Evolutionary conservation across 805 yeast genomes (phyloP).

Genomic region (Wickerhamomyces bisporus): DNA sequence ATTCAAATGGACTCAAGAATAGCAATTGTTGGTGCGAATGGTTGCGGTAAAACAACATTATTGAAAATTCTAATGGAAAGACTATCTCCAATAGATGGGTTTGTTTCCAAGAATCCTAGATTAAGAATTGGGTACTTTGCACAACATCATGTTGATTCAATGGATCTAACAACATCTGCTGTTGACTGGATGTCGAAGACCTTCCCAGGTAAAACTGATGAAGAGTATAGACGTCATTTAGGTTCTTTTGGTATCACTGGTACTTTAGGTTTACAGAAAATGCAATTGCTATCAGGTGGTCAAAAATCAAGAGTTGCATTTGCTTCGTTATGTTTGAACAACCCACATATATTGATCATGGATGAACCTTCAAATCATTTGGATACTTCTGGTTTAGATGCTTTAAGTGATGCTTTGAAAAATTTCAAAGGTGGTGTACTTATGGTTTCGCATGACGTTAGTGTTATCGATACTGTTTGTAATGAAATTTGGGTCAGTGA

Average conservation of each 20-base stretch:
- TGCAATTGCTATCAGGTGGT: conserved; percentile 91
- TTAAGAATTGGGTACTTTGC: conserved; percentile 95
- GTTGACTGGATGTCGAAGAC: conserved; percentile 90
- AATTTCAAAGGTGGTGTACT: conserved; percentile 92
- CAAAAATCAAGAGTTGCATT: conserved; percentile 98
- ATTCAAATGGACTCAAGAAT: conserved; percentile 92
- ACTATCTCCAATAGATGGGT: conserved; percentile 70
- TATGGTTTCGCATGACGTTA: conserved; percentile 97
- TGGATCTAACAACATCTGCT: conserved; percentile 82
- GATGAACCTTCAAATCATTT: conserved; percentile 99
- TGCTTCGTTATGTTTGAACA: conserved; percentile 85
- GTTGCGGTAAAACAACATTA: conserved; percentile 97
- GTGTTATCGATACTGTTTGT: conserved; percentile 83
- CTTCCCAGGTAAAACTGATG: conserved; percentile 91
- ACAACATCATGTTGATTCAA: conserved; percentile 97
- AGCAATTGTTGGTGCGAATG: conserved; percentile 97
- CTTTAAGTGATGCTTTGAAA: conserved; percentile 82
- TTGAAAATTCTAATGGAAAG: conserved; percentile 81
- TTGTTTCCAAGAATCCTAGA: conserved; percentile 74
- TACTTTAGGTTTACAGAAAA: conserved; percentile 83
- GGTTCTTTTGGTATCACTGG: conserved; percentile 98
- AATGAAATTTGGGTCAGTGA: conserved; percentile 96
- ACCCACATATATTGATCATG: conserved; percentile 86
- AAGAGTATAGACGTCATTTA: conserved; percentile 92
- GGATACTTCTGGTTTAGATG: conserved; percentile 97